These are phyloP conservation scores for Saccharomyces hybrid DNA, from an alignment of 1,139 yeast genomes.

Conservation along the genomic window DNA sequence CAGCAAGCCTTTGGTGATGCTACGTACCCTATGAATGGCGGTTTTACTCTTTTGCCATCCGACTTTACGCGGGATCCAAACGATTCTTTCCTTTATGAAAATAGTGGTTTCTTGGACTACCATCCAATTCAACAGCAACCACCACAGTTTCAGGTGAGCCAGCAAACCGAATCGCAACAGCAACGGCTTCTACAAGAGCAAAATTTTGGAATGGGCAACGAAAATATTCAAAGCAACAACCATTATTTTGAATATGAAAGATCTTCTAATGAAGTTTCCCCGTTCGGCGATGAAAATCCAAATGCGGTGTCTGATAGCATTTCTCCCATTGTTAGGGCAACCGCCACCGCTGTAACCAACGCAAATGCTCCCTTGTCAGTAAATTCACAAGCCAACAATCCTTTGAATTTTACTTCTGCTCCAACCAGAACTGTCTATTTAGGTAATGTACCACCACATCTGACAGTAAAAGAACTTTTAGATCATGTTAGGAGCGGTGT, in stretches of 20 bases:
- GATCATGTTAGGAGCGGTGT: slow-evolving; percentile 90
- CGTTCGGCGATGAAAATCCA: not conserved
- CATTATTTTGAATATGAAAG: not conserved
- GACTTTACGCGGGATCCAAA: not conserved
- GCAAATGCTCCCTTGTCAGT: slow-evolving; percentile 18
- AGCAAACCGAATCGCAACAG: not conserved
- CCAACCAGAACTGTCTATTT: slow-evolving; percentile 84
- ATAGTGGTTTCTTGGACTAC: not conserved
- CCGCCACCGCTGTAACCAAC: slow-evolving; percentile 20
- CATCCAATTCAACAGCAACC: not conserved
- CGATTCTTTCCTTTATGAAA: not conserved
- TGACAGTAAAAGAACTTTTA: slow-evolving; percentile 72
- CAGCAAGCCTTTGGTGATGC: not conserved
- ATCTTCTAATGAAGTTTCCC: not conserved
- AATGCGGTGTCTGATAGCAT: slow-evolving; percentile 3
- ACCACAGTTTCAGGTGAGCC: not conserved
- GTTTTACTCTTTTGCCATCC: not conserved
- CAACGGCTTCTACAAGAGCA: not conserved
- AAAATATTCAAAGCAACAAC: not conserved
- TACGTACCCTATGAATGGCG: not conserved
- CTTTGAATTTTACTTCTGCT: slow-evolving; percentile 37
- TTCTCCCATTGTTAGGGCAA: slow-evolving; percentile 4
- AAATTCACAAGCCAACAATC: slow-evolving; percentile 18
- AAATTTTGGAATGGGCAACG: not conserved
- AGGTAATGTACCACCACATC: slow-evolving; percentile 80